Evolutionary conservation across 208 protist genomes (phyloP).

Genomic region (Leishmania guyanensis): DNA sequence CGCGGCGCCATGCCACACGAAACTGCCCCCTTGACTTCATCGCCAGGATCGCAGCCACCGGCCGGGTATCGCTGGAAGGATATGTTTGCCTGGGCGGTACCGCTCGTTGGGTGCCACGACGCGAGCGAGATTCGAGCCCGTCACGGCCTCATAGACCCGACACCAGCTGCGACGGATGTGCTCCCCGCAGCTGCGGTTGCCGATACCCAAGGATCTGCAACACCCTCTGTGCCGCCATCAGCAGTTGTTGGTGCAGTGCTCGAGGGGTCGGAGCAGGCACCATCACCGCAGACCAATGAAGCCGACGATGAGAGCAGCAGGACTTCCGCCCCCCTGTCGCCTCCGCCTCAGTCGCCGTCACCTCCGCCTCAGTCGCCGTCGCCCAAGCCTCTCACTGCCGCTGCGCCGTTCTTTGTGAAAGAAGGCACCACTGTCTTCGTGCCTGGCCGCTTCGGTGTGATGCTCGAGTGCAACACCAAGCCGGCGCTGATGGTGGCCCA

Average conservation of each 20-base stretch:
- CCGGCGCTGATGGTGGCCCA: constrained; percentile 16
- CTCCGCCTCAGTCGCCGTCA: neutral
- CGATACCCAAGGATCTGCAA: neutral
- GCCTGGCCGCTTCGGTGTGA: constrained; percentile 39
- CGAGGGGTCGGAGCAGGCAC: neutral
- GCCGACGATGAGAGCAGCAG: neutral
- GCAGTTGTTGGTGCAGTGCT: neutral
- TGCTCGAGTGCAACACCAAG: constrained; percentile 40
- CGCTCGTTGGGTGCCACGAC: constrained; percentile 36
- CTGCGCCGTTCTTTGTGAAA: constrained; percentile 31
- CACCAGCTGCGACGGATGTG: neutral
- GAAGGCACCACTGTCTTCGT: constrained; percentile 33
- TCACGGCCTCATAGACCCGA: constrained; percentile 8
- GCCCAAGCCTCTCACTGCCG: neutral
- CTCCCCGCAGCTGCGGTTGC: neutral
- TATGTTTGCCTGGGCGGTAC: constrained; percentile 6
- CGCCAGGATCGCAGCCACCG: neutral
- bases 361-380: neutral
- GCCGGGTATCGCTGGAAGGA: constrained; percentile 32
- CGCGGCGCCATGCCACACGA: neutral
- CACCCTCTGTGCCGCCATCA: neutral
- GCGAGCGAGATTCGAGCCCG: constrained; percentile 22
- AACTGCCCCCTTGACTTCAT: neutral
- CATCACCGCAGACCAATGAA: neutral
- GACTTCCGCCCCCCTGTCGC: neutral